Evolutionary conservation across 2,329 filamentous ascomycete genomes (phyloP), one percentile per base, ranked within the genome.

Genomic region (Lizonia empirigonia): DNA sequence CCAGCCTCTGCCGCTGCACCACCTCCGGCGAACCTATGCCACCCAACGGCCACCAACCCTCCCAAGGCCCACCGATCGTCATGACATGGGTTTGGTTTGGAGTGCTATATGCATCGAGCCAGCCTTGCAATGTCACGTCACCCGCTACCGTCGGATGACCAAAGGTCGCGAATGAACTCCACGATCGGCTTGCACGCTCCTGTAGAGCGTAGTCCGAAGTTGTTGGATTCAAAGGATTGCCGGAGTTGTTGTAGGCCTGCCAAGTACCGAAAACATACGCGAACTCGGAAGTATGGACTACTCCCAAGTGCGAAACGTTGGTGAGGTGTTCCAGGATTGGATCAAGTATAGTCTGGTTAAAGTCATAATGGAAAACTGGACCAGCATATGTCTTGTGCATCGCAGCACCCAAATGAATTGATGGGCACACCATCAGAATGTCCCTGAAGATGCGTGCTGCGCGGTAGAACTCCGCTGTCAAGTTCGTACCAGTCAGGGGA

Each of bases 281-380:
- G 20, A 83, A 77, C 42, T 83, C 81, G 0, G 79, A 78, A 0
- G 78, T 80, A 60, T 84, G 81, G 5, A 80, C 71, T 0, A 77
- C 69, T 22, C 80, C 80, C 5, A 78, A 59, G 1, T 77, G 77
- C 1, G 72, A 66, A 3, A 67, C 55, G 8, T 72, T 71, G 18
- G 58, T 58, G 7, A 53, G 34, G 3, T 68, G 42, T 8, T 66
- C 64, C n/a, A 82, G 61, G 23, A 78, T 72, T 0, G 75, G 70
- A 3, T 74, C 76, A 2, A 82, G 66, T n/a, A 83, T 72, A 0
- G 81, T 83, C 58, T 82, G 80, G 62, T 84, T 84, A 69, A 78
- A 80, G 52, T 77, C 68, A 63, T 79, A 82, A 1, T 82, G 65
- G 59, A 78, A 83, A 4, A 80, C 77, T 4, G 56, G 50, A 4